These are phyloP conservation scores for Lodderomyces beijingensis DNA, from an alignment of 1,139 yeast species.

Conservation along the genomic window DNA sequence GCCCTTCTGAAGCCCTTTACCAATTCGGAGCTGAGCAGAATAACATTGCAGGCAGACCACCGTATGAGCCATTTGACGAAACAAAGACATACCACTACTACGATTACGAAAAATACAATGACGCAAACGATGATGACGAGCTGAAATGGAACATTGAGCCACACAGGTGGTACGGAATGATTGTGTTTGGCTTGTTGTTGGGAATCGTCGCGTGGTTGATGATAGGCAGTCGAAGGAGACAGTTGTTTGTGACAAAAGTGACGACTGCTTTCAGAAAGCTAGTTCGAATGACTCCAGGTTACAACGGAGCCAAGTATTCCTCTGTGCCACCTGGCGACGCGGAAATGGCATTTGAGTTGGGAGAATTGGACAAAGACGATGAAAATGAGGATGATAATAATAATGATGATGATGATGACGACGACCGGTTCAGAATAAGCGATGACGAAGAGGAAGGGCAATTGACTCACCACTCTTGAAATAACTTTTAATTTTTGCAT, in stretches of 20 bases:
- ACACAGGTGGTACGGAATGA: slow-evolving; percentile 54
- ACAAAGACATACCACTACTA: slow-evolving; percentile 21
- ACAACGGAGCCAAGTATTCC: slow-evolving; percentile 10
- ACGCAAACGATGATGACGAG: slow-evolving; percentile 21
- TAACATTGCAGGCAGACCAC: slow-evolving; percentile 44
- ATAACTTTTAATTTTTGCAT: too few species aligned
- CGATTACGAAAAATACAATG: slow-evolving; percentile 29
- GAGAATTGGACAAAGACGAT: slow-evolving; percentile 4
- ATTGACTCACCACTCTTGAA: too few species aligned
- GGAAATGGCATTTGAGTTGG: slow-evolving; percentile 11
- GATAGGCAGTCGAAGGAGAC: slow-evolving; percentile 37
- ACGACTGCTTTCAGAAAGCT: slow-evolving; percentile 9
- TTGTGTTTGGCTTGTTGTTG: slow-evolving; percentile 42
- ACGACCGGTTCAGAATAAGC: background rate
- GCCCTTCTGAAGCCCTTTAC: slow-evolving; percentile 46
- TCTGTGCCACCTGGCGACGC: slow-evolving; percentile 7
- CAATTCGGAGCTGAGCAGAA: slow-evolving; percentile 51
- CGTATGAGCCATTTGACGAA: slow-evolving; percentile 23
- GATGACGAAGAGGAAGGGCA: too few species aligned
- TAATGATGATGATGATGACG: slow-evolving; percentile 4
- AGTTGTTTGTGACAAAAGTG: slow-evolving; percentile 11
- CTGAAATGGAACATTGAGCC: slow-evolving; percentile 43
- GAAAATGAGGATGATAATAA: slow-evolving; percentile 17
- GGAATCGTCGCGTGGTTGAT: slow-evolving; percentile 43
- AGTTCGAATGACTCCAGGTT: slow-evolving; percentile 9